Base-by-base conservation (phyloP, 176 grass and related monocot genomes). In the Echinochloa phyllopogon region DNA sequence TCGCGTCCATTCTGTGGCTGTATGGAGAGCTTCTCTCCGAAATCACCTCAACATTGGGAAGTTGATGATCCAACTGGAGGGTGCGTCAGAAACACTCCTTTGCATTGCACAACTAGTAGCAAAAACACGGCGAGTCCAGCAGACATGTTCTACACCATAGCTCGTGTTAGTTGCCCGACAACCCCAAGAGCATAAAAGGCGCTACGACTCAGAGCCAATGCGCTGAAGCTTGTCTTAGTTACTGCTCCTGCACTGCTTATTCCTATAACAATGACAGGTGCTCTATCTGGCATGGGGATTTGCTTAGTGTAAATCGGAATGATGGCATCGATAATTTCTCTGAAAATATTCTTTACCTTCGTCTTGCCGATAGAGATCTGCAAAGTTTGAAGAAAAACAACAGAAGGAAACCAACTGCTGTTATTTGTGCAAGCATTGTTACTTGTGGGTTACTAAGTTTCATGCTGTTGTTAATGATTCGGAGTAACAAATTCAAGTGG, bases 11-110 rank as follows among this genome's bases (percentile, higher is more conserved):
- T 11, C 18, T 68, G 39, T 12, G 66, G 0, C 3, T 69, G 66
- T 6, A 69, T 69, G 66, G 39, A 69, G 39, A 43, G 7, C 10
- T 69, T 69, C 39, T 69, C 39, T 2, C 39, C 0, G 4, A 43
- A n/a, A 0, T 69, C 66, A 0, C 38, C 66, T 69, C 18, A 0
- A 42, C 44, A 80, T 8, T 87, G 84, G 84, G 51, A 59, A 14
- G 75, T 84, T 21, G 18, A 21, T 21, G 89, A 91, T 69, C 71
- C 8, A 10, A 87, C 45, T 14, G 85, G 65, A 12, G 89, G 89
- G 4, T 91, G 89, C 23, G 48, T 38, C 18, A 87, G 89, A 48
- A 91, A 18, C 4, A 84, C 85, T 21, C 47, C 80, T 4, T 74
- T 91, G 10, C 38, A 84, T 21, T 91, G 89, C 49, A 18, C 21